Evolutionary conservation across 441 rosid genomes (phyloP).

Genomic region (Populus tomentosa): DNA sequence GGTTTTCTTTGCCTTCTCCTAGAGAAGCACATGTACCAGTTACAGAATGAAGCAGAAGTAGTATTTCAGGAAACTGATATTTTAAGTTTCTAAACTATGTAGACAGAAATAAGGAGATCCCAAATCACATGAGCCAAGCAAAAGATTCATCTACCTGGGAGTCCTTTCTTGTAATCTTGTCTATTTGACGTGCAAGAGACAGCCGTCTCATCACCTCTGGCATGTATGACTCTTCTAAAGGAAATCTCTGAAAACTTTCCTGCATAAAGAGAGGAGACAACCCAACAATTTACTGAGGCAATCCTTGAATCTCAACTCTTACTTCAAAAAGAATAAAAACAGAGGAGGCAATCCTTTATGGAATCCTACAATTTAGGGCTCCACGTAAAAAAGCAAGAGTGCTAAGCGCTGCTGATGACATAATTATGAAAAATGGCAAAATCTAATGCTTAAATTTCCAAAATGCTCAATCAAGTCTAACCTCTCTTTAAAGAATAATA

Average conservation of each 20-base stretch:
- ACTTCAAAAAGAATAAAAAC: not conserved
- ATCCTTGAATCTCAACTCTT: too few relatives aligned
- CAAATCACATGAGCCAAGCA: not conserved
- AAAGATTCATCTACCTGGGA: slow-evolving; percentile 57
- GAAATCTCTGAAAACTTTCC: slow-evolving; percentile 83
- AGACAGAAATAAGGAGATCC: not conserved
- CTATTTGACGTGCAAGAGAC: slow-evolving; percentile 93
- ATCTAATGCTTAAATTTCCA: not conserved
- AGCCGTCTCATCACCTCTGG: slow-evolving; percentile 79
- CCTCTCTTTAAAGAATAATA: not conserved
- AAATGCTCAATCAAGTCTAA: not conserved
- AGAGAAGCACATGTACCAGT: slow-evolving; percentile 3
- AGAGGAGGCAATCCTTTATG: too few relatives aligned
- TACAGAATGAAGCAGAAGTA: slow-evolving; percentile 2
- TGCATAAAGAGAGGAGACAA: slow-evolving; percentile 34
- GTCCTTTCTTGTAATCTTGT: slow-evolving; percentile 66
- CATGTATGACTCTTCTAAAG: slow-evolving; percentile 84
- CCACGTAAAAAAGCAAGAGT: too few relatives aligned
- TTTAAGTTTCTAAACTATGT: not conserved
- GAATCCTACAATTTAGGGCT: not conserved
- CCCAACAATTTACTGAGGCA: not conserved
- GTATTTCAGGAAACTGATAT: slow-evolving; percentile 3
- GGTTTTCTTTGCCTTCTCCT: slow-evolving; percentile 78
- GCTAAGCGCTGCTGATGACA: too few relatives aligned
- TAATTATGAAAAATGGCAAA: too few relatives aligned